Conservation (phyloP, 2,329 filamentous ascomycete species). For the Beauveria asiatica region DNA sequence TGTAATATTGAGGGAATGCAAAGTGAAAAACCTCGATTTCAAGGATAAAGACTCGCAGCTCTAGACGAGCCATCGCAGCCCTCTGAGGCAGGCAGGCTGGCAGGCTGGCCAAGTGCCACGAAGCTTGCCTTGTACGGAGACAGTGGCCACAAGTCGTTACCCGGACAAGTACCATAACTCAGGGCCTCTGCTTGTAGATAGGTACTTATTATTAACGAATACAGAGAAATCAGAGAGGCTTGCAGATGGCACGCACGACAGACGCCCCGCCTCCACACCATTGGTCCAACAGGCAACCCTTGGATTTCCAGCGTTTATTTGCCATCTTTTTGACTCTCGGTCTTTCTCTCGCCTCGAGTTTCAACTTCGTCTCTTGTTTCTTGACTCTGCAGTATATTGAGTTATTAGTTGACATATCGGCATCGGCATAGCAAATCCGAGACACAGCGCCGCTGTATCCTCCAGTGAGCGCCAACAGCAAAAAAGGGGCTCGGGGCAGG, state of each 20-base stretch:
- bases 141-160: not conserved
- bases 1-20: too few species aligned
- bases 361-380: not conserved
- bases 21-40: too few species aligned
- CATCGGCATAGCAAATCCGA: not conserved
- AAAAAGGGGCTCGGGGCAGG: constrained; percentile 1
- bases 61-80: not conserved
- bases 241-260: constrained; percentile 2
- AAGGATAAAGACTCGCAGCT: not conserved
- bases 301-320: not conserved
- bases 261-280: constrained; percentile 3
- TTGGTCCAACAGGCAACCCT: not conserved
- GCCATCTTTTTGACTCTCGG: not conserved
- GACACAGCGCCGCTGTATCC: not conserved
- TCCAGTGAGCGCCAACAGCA: not conserved
- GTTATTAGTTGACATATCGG: not conserved
- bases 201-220: not conserved
- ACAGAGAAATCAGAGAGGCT: not conserved
- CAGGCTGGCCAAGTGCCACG: not conserved
- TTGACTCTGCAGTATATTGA: not conserved
- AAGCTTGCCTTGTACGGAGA: not conserved
- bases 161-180: not conserved
- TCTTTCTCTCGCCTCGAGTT: not conserved
- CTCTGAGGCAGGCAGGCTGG: not conserved
- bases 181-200: not conserved